phyloP scores from a whole-genome alignment of 2,329 filamentous ascomycete genomes.

The Samsoniella hepiali region DNA sequence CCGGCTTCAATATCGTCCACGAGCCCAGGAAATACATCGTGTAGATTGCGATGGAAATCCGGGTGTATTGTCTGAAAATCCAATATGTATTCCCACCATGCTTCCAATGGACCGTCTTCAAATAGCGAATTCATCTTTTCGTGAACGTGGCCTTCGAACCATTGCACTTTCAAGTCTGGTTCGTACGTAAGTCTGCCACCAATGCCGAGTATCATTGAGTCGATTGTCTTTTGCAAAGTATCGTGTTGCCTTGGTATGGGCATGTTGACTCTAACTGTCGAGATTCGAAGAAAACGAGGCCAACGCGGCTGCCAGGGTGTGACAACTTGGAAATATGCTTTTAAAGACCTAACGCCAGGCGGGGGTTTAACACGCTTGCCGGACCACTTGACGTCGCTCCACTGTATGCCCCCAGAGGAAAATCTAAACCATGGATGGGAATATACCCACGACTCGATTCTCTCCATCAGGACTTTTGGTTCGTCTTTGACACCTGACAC shows the following conservation, averaged over 20 bases:
- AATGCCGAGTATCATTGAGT: background rate
- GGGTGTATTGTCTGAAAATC: background rate
- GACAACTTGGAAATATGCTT: background rate
- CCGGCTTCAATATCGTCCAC: background rate
- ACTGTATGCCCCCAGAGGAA: background rate
- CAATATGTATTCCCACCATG: background rate
- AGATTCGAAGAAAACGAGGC: background rate
- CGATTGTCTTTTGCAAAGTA: background rate
- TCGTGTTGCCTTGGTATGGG: background rate
- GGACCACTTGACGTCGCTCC: background rate
- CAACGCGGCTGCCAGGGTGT: background rate
- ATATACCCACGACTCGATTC: background rate
- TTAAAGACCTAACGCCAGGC: background rate
- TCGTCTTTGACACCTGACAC: background rate
- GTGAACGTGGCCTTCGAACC: background rate
- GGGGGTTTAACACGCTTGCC: background rate
- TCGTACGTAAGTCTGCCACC: background rate
- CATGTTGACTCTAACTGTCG: background rate
- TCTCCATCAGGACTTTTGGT: too few relatives aligned
- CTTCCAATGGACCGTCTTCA: background rate
- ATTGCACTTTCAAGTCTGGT: background rate
- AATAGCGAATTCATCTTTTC: background rate
- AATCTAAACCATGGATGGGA: background rate
- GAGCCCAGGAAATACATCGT: background rate
- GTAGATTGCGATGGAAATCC: background rate